A percentile compares a stretch with the other conserved stretches of the same genome.
Evolutionary conservation across 83 land plant species (phyloP).

Genomic region (Isoetes engelmannii): DNA sequence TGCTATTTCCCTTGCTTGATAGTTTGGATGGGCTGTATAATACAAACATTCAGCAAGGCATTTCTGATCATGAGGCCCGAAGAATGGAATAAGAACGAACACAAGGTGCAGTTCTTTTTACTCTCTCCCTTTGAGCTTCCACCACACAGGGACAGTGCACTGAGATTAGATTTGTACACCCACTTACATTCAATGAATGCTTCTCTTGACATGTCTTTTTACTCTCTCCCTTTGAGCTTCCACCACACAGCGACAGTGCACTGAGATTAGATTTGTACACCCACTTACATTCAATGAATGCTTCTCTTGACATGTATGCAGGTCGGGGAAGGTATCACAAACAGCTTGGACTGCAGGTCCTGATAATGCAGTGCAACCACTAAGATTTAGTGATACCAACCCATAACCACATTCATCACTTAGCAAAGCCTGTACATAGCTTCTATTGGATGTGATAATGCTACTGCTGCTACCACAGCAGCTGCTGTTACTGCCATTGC

Average conservation of each 20-base stretch:
- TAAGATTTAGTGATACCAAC: slow-evolving; percentile 69
- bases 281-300: slow-evolving; percentile 90
- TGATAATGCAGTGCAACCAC: slow-evolving; percentile 90
- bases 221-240: slow-evolving; percentile 57
- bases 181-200: slow-evolving; percentile 85
- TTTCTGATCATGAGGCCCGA: too few relatives aligned
- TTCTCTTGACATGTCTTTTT: slow-evolving; percentile 90
- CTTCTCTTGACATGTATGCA: slow-evolving; percentile 88
- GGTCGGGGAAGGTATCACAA: slow-evolving; percentile 81
- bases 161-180: slow-evolving; percentile 76
- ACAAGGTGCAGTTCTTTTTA: too few relatives aligned
- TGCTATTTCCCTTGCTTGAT: too few relatives aligned
- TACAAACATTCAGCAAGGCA: too few relatives aligned
- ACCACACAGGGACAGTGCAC: slow-evolving; percentile 87
- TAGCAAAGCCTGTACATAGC: slow-evolving; percentile 23
- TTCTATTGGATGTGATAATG: slow-evolving; percentile 2
- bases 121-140: slow-evolving; percentile 46
- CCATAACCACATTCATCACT: slow-evolving; percentile 46
- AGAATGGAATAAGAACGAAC: too few relatives aligned
- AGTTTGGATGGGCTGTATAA: too few relatives aligned
- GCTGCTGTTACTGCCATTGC: slow-evolving; percentile 30
- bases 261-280: slow-evolving; percentile 76
- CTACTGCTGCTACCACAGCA: slow-evolving; percentile 21
- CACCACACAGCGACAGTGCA: slow-evolving; percentile 80
- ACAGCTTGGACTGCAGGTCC: slow-evolving; percentile 94